Base-by-base conservation (phyloP, 2,329 filamentous ascomycete species). In the Tolypocladium tundrense region DNA sequence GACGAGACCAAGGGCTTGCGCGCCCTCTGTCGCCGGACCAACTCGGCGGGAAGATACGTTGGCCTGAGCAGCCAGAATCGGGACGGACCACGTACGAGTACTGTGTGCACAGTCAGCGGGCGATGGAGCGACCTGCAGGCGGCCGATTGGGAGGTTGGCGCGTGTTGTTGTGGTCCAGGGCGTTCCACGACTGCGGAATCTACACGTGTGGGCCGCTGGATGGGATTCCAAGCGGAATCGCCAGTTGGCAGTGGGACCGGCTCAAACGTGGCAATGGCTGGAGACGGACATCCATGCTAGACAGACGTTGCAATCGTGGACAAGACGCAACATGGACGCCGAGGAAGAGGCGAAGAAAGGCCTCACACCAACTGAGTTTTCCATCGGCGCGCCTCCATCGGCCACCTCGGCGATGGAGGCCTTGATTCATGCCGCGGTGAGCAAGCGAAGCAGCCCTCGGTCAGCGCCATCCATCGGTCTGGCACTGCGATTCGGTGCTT, bases 311-410 rank as follows among this genome's bases (percentile, higher is more conserved):
- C 42, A 45, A 45, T 45, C 21, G 11, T 3, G 24, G 21, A 27
- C 43, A 27, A 31, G 21, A 24, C 6, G 13, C 24, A 33, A 19
- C 24, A 11, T 7, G 19, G 45, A 19, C 8, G 45, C 14, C 45
- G 45, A 21, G 45, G 24, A 51, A 11, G 48, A 33, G 8, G 48
- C 45, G n/a, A 19, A n/a, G 16, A 53, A 54, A 56, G 52, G 21
- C 42, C 57, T 58, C 57, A 58, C 57, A 58, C 57, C 57, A 56
- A 56, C 57, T 56, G 40, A 51, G 42, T 48, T 51, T 51, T 51
- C 48, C 27, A 5, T 14, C 13, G 45, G 3, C 45, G 14, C 45
- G 14, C 19, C 45, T 31, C 45, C 45, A 19, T 19, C 45, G 11
- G 27, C 45, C 27, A 33, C 45, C 14, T 33, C 45, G 27, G 27